Percentiles rank a stretch among this genome's conserved stretches.
These are phyloP conservation scores for Solanum hybrid DNA, from an alignment of 305 asterid species.

Conservation along the genomic window DNA sequence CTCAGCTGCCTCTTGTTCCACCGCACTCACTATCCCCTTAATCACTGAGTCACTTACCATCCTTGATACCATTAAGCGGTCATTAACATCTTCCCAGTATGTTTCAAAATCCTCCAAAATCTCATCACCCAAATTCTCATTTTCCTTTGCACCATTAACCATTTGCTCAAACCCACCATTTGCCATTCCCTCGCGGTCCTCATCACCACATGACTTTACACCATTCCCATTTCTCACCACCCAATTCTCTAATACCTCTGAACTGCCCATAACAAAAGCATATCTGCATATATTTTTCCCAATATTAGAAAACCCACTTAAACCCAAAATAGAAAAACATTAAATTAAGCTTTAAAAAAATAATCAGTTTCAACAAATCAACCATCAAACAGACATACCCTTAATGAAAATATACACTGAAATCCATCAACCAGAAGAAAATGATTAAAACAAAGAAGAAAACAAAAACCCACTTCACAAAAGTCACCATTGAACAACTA, in stretches of 20 bases:
- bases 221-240: conserved; percentile 6
- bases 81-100: conserved; percentile 62
- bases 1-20: conserved; percentile 75
- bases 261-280: conserved; percentile 38
- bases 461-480: neutral
- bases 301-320: neutral
- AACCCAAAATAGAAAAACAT: neutral
- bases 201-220: neutral
- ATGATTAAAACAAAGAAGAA: neutral
- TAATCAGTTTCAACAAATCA: neutral
- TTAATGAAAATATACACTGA: neutral
- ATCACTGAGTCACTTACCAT: conserved; percentile 85
- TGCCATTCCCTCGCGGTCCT: neutral
- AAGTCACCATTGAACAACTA: neutral
- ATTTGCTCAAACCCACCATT: conserved; percentile 7
- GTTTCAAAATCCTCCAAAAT: conserved; percentile 68
- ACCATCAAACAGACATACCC: neutral
- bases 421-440: neutral
- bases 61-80: conserved; percentile 59
- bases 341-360: neutral
- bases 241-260: conserved; percentile 27
- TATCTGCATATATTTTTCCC: neutral
- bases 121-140: conserved; percentile 53
- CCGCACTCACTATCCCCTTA: conserved; percentile 86
- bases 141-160: conserved; percentile 22